Evolutionary conservation across 176 grass and related monocot genomes (phyloP), one percentile per base, ranked within the genome.

Genomic region (Lolium perenne): DNA sequence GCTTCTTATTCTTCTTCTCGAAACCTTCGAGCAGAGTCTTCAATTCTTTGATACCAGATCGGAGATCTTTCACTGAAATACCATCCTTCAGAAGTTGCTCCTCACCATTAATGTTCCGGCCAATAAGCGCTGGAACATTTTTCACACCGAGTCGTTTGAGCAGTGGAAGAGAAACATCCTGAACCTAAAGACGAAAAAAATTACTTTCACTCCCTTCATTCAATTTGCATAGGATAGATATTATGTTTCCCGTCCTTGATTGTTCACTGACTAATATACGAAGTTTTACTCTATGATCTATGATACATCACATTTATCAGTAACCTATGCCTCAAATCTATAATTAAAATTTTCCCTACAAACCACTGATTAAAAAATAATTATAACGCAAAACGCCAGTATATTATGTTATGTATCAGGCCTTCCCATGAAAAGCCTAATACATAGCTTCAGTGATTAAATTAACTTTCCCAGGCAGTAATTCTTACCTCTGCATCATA

Each of bases 1-100:
- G 64, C 62, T 91, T 94, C 83, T 91, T 94, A 76, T 95, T 98
- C 82, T 94, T 91, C 76, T 92, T 95, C 79, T 98, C 92, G 7
- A 98, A 98, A 86, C 47, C 93, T 80, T 95, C 88, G 8, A 98
- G 79, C 58, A 95, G 49, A 1, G 59, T 78, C 74, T 88, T 91
- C 78, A 95, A 86, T 26, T 95, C 97, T 45, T 84, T 79, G 46
- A 94, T 88, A 48, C 97, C 97, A 80, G 92, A 92, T 90, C 71
- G 92, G 57, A 98, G 84, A 84, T 98, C 94, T 84, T 92, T 89
- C 40, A 90, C 88, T 70, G 88, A 87, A 83, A 98, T 96, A 73
- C 97, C 92, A 75, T 91, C 82, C 84, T 87, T 92, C 55, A 95
- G 74, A 89, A 98, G 88, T 59, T 90, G 82, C 45, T 87, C 82